phyloP scores from a whole-genome alignment of 371 early-diverging fungal species.

The Dichotomocladium elegans region DNA sequence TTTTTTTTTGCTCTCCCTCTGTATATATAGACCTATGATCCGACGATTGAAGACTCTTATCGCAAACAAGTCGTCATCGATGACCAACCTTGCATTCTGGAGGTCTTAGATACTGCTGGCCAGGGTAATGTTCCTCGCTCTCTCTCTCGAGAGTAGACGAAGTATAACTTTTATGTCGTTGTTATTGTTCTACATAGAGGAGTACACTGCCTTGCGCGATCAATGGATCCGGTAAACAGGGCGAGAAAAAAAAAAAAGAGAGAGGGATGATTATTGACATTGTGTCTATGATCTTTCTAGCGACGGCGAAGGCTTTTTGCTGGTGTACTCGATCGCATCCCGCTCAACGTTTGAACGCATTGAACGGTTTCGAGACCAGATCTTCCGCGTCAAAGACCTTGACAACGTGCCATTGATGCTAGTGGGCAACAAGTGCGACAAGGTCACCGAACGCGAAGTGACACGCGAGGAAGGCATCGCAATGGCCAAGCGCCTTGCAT shows the following conservation, averaged over 20 bases:
- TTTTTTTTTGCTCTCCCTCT: not conserved
- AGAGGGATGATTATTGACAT: not conserved
- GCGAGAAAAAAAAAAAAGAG: not conserved
- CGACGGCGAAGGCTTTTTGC: slow-evolving; percentile 86
- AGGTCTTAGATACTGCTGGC: slow-evolving; percentile 94
- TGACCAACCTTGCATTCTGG: slow-evolving; percentile 88
- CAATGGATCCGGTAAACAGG: slow-evolving; percentile 74
- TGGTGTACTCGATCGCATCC: slow-evolving; percentile 87
- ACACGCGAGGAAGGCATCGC: slow-evolving; percentile 46
- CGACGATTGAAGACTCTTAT: slow-evolving; percentile 96
- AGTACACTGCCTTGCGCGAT: slow-evolving; percentile 79
- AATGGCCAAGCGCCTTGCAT: slow-evolving; percentile 12
- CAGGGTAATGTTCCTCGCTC: slow-evolving; percentile 44
- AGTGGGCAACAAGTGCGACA: slow-evolving; percentile 89
- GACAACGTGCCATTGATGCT: slow-evolving; percentile 81
- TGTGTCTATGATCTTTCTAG: slow-evolving; percentile 10
- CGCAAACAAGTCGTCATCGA: slow-evolving; percentile 95
- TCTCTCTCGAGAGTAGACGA: too few relatives aligned
- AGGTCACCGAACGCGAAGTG: slow-evolving; percentile 71
- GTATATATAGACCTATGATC: slow-evolving; percentile 84
- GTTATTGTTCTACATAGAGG: slow-evolving; percentile 41
- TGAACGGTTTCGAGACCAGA: slow-evolving; percentile 75
- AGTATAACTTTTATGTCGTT: not conserved
- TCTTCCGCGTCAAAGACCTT: slow-evolving; percentile 76
- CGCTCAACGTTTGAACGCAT: slow-evolving; percentile 80